Evolutionary conservation across 176 grass and related monocot species (phyloP).

Genomic region (Juncus inflexus): DNA sequence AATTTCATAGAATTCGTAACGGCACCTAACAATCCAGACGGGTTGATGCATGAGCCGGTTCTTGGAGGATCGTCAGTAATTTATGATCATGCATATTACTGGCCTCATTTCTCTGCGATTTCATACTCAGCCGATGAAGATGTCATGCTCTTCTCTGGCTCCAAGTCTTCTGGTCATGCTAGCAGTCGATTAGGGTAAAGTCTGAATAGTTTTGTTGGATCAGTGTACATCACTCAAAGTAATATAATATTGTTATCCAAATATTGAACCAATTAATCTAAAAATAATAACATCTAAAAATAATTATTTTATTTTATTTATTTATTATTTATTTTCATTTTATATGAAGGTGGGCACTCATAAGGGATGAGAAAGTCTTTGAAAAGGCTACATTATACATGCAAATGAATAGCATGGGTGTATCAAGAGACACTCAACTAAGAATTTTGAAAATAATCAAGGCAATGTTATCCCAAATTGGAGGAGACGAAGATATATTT

Average conservation of each 20-base stretch:
- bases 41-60: constrained; percentile 29
- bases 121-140: constrained; percentile 48
- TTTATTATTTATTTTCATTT: neutral
- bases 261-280: too few relatives aligned
- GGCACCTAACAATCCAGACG: constrained; percentile 72
- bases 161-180: constrained; percentile 69
- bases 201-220: neutral
- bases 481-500: constrained; percentile 52
- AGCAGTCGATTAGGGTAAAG: constrained; percentile 66
- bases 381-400: constrained; percentile 31
- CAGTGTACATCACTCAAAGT: neutral
- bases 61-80: constrained; percentile 38
- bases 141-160: constrained; percentile 64
- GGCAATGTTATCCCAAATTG: constrained; percentile 46
- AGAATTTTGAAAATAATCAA: constrained; percentile 52
- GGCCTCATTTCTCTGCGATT: constrained; percentile 68
- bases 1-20: constrained; percentile 71
- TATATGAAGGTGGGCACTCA: constrained; percentile 61
- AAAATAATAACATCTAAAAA: too few relatives aligned
- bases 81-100: constrained; percentile 74
- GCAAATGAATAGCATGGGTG: constrained; percentile 30
- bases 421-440: constrained; percentile 66
- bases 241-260: too few relatives aligned
- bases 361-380: constrained; percentile 52
- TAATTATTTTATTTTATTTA: too few relatives aligned